Percentiles rank a stretch among this genome's conserved stretches.
Conservation (phyloP, 768 basidiomycete species). For the Brasilioporus rufonigricans region DNA sequence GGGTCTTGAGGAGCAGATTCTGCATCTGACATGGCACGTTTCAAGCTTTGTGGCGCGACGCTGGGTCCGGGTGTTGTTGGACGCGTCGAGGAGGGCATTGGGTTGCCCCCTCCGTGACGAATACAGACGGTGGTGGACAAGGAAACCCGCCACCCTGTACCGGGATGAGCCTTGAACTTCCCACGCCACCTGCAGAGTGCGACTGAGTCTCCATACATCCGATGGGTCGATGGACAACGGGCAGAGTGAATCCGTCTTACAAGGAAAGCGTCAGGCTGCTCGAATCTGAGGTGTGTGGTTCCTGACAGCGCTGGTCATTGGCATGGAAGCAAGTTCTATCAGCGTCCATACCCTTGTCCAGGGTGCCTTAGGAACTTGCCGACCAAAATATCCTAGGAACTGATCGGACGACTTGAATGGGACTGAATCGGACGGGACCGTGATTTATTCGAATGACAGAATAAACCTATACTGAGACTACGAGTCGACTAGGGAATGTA, state of each 20-base stretch:
- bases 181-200: conserved; percentile 25
- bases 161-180: conserved; percentile 5
- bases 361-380: neutral
- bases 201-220: neutral
- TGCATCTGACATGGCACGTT: conserved; percentile 25
- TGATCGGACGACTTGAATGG: neutral
- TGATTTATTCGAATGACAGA: too few relatives aligned
- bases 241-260: too few relatives aligned
- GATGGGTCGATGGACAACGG: too few relatives aligned
- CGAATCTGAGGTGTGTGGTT: too few relatives aligned
- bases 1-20: conserved; percentile 17
- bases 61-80: conserved; percentile 16
- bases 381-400: neutral
- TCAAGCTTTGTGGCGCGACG: conserved; percentile 1
- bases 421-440: neutral
- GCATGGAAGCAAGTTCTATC: neutral
- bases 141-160: neutral
- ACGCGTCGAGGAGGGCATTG: conserved; percentile 29
- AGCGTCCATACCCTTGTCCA: neutral
- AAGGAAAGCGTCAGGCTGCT: too few relatives aligned
- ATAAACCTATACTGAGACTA: too few relatives aligned
- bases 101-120: neutral
- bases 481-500: too few relatives aligned
- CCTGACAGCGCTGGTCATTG: too few relatives aligned
- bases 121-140: neutral